These are phyloP conservation scores for Pseudocercospora pini-densiflorae DNA, from an alignment of 2,329 filamentous ascomycete genomes.

Conservation along the genomic window DNA sequence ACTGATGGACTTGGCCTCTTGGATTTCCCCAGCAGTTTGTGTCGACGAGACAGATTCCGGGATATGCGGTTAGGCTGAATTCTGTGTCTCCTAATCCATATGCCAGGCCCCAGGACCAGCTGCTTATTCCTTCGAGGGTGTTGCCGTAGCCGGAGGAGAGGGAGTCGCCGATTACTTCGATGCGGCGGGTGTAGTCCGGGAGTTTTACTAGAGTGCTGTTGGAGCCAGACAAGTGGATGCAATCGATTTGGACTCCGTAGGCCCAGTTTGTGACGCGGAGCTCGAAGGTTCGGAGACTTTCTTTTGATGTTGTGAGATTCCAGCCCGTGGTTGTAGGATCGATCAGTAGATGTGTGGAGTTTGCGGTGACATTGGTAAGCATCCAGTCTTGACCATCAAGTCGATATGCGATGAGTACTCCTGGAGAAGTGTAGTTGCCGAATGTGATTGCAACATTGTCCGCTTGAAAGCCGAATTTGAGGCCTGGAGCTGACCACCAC, in stretches of 20 bases:
- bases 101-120: conserved; percentile 60
- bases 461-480: conserved; percentile 62
- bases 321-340: conserved; percentile 52
- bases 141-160: conserved; percentile 61
- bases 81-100: conserved; percentile 64
- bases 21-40: conserved; percentile 59
- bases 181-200: conserved; percentile 42
- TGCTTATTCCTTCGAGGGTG: conserved; percentile 62
- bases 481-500: conserved; percentile 55
- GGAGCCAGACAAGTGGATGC: conserved; percentile 54
- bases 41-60: conserved; percentile 62
- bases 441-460: conserved; percentile 59
- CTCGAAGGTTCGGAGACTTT: conserved; percentile 58
- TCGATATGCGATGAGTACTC: conserved; percentile 62
- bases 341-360: conserved; percentile 61
- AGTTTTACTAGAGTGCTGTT: conserved; percentile 51
- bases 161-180: conserved; percentile 54
- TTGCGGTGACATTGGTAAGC: conserved; percentile 64
- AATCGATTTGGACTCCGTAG: conserved; percentile 61
- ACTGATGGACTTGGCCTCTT: conserved; percentile 55
- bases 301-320: conserved; percentile 46
- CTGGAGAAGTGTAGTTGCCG: conserved; percentile 55
- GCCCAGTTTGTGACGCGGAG: conserved; percentile 66
- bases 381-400: conserved; percentile 63
- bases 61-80: conserved; percentile 62